Percentiles rank a stretch among this genome's conserved stretches.
Conservation (phyloP, 164 flowering plant species). For the Annona cherimola region DNA sequence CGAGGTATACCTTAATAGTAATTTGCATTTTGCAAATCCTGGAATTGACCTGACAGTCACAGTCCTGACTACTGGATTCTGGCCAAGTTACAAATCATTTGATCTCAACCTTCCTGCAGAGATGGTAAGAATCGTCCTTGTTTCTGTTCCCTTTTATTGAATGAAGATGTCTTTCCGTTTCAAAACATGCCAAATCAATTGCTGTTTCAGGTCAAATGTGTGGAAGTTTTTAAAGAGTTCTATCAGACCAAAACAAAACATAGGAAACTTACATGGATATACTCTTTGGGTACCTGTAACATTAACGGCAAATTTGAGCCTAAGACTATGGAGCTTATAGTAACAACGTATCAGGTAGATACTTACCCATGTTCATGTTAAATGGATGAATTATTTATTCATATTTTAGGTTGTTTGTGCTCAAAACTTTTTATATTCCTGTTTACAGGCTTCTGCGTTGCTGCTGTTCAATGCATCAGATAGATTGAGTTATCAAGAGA, state of each 20-base stretch:
- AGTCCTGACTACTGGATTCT: constrained; percentile 86
- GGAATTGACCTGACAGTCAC: constrained; percentile 93
- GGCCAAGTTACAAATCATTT: constrained; percentile 92
- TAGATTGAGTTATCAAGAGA: constrained; percentile 64
- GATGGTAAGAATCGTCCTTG: constrained; percentile 42
- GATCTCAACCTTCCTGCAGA: constrained; percentile 84
- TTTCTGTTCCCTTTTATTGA: not conserved
- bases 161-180: not conserved
- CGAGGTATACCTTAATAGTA: constrained; percentile 62
- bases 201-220: constrained; percentile 57
- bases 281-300: constrained; percentile 83
- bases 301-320: constrained; percentile 74
- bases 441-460: constrained; percentile 61
- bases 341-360: constrained; percentile 81
- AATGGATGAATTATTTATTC: not conserved
- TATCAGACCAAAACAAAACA: constrained; percentile 83
- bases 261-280: constrained; percentile 90
- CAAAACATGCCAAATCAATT: not conserved
- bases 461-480: constrained; percentile 77
- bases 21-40: constrained; percentile 48
- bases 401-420: not conserved
- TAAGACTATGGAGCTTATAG: constrained; percentile 76
- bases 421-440: constrained; percentile 2
- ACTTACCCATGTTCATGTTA: not conserved
- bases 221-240: constrained; percentile 80